A percentile compares a stretch with the other conserved stretches of the same genome.
phyloP scores from a whole-genome alignment of 208 protist species.

The Wallacemonas sp. region DNA sequence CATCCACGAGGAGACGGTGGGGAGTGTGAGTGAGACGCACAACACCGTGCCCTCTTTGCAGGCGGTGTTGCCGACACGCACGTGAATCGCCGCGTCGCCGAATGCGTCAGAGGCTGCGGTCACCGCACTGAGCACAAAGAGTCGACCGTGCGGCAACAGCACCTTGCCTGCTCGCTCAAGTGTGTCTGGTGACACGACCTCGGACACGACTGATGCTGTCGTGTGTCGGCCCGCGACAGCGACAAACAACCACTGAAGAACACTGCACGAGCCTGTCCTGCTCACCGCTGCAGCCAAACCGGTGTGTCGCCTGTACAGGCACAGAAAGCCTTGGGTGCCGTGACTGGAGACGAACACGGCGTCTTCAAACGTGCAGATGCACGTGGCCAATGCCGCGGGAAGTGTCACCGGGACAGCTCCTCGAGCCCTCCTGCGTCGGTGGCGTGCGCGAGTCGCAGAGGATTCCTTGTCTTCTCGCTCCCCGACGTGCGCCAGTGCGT shows the following conservation, averaged over 20 bases:
- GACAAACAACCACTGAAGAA: neutral
- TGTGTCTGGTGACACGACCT: no score
- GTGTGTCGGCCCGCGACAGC: neutral
- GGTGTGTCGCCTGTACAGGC: neutral
- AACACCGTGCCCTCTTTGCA: neutral
- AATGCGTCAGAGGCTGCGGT: neutral
- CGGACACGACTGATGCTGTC: no score
- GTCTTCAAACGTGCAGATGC: conserved; percentile 1
- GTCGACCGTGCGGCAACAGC: neutral
- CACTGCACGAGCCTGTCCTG: no score
- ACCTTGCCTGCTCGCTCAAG: neutral
- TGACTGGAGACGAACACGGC: neutral
- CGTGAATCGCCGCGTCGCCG: neutral
- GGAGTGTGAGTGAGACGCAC: neutral
- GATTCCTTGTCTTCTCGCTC: no score
- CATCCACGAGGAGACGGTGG: neutral
- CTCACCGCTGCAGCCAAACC: neutral
- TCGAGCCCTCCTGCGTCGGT: no score
- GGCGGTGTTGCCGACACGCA: neutral
- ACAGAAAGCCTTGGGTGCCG: conserved; percentile 5
- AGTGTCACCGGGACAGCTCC: no score
- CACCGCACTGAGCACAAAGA: neutral
- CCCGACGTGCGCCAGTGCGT: no score
- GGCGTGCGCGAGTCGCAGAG: no score
- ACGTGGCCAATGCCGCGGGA: no score